Evolutionary conservation across 2,329 filamentous ascomycete species (phyloP).

Genomic region (Diaporthe aspalathi): DNA sequence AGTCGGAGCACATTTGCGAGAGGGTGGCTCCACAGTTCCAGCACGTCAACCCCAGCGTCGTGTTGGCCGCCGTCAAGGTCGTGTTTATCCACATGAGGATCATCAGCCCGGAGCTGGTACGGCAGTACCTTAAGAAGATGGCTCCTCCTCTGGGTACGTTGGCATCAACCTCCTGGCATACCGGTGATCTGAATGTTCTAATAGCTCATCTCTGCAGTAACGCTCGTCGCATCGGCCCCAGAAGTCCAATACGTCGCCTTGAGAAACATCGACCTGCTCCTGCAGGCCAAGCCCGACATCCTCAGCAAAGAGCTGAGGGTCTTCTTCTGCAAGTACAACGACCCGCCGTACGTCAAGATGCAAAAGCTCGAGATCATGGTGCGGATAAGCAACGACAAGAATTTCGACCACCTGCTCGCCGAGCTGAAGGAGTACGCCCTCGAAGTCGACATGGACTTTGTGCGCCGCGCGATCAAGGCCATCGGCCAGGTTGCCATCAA

Average conservation of each 20-base stretch:
- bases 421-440: slow-evolving; percentile 97
- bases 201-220: slow-evolving; percentile 67
- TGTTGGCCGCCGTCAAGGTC: slow-evolving; percentile 95
- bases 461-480: slow-evolving; percentile 90
- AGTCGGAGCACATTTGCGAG: slow-evolving; percentile 98
- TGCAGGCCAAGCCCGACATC: slow-evolving; percentile 96
- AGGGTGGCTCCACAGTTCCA: slow-evolving; percentile 96
- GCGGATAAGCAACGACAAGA: slow-evolving; percentile 96
- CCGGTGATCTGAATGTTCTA: slow-evolving; percentile 33
- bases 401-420: slow-evolving; percentile 92
- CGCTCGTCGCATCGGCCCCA: slow-evolving; percentile 91
- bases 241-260: slow-evolving; percentile 98
- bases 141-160: slow-evolving; percentile 86
- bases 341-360: slow-evolving; percentile 96
- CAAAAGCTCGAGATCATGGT: slow-evolving; percentile 99
- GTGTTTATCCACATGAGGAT: slow-evolving; percentile 97
- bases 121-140: slow-evolving; percentile 98
- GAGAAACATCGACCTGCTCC: slow-evolving; percentile 92
- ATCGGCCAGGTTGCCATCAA: slow-evolving; percentile 99
- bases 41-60: slow-evolving; percentile 97
- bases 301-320: slow-evolving; percentile 97
- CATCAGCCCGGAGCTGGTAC: slow-evolving; percentile 80
- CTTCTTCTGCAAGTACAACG: slow-evolving; percentile 99
- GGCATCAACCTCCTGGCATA: background rate
- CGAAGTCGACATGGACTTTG: slow-evolving; percentile 99